Percentiles rank a stretch among this genome's conserved stretches.
Conservation (phyloP, 1,284 basidiomycete genomes). For the Boletus mariae region DNA sequence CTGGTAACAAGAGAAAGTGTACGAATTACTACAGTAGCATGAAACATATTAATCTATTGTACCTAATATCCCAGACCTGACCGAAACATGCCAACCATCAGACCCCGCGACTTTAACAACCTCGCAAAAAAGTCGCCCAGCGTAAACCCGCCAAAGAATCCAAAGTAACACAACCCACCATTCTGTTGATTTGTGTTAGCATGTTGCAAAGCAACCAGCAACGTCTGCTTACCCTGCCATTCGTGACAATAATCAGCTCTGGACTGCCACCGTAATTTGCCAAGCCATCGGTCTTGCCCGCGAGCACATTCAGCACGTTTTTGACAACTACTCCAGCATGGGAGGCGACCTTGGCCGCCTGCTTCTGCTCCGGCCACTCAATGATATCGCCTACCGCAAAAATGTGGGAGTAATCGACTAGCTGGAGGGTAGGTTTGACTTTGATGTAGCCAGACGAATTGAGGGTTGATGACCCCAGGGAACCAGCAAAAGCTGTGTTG, state of each 20-base stretch:
- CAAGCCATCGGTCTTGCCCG: constrained; percentile 30
- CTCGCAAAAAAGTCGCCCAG: constrained; percentile 38
- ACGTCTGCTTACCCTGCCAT: constrained; percentile 48
- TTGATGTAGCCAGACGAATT: constrained; percentile 43
- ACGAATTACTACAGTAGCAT: neutral
- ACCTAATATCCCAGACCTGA: constrained; percentile 23
- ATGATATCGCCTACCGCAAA: constrained; percentile 61
- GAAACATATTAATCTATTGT: neutral
- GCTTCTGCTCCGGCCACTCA: constrained; percentile 59
- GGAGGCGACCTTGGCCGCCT: constrained; percentile 43
- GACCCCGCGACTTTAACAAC: constrained; percentile 27
- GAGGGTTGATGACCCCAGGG: constrained; percentile 43
- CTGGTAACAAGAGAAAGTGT: constrained; percentile 4
- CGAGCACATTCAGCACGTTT: constrained; percentile 48
- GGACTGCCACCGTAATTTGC: constrained; percentile 48
- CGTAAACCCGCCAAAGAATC: constrained; percentile 46
- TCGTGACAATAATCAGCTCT: constrained; percentile 55
- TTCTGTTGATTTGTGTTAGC: constrained; percentile 32
- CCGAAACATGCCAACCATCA: constrained; percentile 28
- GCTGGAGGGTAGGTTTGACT: constrained; percentile 50
- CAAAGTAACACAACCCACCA: constrained; percentile 44
- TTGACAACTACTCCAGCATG: constrained; percentile 44
- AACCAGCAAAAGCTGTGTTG: constrained; percentile 47
- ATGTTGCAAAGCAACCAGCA: neutral
- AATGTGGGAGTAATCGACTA: constrained; percentile 44